These are phyloP conservation scores for Wallacemonas sp. DNA, from an alignment of 208 protist genomes.

Conservation along the genomic window DNA sequence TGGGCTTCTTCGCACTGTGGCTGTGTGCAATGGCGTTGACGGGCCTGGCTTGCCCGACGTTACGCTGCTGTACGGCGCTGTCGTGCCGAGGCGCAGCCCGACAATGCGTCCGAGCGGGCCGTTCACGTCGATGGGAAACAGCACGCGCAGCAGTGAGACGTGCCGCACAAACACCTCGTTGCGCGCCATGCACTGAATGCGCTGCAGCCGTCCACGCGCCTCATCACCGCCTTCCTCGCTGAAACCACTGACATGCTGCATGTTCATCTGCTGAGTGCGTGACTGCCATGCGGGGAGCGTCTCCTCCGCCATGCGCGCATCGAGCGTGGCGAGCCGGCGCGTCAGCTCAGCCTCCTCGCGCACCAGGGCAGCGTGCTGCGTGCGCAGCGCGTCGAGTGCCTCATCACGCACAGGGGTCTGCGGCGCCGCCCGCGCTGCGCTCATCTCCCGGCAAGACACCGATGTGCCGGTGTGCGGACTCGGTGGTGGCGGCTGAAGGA, in stretches of 20 bases:
- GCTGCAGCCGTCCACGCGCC: constrained; percentile 6
- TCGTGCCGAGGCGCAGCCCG: constrained; percentile 59
- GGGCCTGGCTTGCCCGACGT: neutral
- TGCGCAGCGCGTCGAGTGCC: neutral
- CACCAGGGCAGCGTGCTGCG: constrained; percentile 11
- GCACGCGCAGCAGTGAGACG: constrained; percentile 32
- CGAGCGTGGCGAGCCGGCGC: constrained; percentile 16
- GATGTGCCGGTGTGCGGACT: neutral
- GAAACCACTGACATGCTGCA: constrained; percentile 32
- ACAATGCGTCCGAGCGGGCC: constrained; percentile 54
- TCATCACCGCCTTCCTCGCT: constrained; percentile 25
- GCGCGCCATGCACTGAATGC: constrained; percentile 10
- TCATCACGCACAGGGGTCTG: neutral
- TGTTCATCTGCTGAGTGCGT: too few species aligned
- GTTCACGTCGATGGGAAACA: constrained; percentile 52
- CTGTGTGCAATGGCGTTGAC: neutral
- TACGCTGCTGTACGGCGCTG: constrained; percentile 12
- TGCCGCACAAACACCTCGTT: constrained; percentile 23
- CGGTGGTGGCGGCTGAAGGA: neutral
- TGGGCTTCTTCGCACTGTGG: neutral
- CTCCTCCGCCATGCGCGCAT: neutral
- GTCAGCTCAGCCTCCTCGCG: constrained; percentile 8
- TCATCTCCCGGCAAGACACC: neutral
- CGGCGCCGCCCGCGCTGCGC: too few species aligned
- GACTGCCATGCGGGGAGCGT: neutral